phyloP scores from a whole-genome alignment of 148 eudicot species.

The Fallopia convolvulus region DNA sequence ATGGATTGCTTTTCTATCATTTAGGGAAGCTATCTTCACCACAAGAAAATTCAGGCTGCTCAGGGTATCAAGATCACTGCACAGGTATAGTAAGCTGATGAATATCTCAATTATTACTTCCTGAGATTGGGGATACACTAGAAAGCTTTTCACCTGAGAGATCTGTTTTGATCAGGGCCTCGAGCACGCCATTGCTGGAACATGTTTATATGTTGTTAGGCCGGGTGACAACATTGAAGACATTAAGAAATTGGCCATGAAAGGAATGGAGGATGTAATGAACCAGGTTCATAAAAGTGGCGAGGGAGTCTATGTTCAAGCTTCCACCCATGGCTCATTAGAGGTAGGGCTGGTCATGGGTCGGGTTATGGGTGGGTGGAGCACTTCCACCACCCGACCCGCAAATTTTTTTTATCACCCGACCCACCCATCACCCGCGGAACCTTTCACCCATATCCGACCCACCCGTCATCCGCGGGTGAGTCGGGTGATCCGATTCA shows the following conservation, averaged over 20 bases:
- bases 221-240: slow-evolving; percentile 77
- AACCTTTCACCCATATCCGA: too few relatives aligned
- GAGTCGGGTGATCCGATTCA: too few relatives aligned
- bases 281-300: slow-evolving; percentile 80
- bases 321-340: too few relatives aligned
- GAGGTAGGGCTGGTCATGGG: too few relatives aligned
- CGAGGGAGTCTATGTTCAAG: slow-evolving; percentile 93
- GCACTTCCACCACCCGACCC: too few relatives aligned
- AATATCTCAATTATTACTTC: background rate
- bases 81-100: slow-evolving; percentile 43
- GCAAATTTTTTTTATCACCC: too few relatives aligned
- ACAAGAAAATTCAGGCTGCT: slow-evolving; percentile 91
- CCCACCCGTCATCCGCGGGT: too few relatives aligned
- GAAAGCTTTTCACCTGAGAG: background rate
- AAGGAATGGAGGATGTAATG: slow-evolving; percentile 73
- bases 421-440: too few relatives aligned
- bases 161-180: slow-evolving; percentile 51
- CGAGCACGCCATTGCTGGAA: slow-evolving; percentile 95
- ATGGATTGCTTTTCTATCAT: background rate
- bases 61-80: slow-evolving; percentile 96
- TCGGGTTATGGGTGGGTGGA: too few relatives aligned
- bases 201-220: slow-evolving; percentile 76
- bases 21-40: slow-evolving; percentile 84
- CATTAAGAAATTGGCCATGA: slow-evolving; percentile 54
- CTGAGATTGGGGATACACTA: background rate